These are phyloP conservation scores for Alnus glutinosa DNA, from an alignment of 306 rosid species.

Conservation along the genomic window DNA sequence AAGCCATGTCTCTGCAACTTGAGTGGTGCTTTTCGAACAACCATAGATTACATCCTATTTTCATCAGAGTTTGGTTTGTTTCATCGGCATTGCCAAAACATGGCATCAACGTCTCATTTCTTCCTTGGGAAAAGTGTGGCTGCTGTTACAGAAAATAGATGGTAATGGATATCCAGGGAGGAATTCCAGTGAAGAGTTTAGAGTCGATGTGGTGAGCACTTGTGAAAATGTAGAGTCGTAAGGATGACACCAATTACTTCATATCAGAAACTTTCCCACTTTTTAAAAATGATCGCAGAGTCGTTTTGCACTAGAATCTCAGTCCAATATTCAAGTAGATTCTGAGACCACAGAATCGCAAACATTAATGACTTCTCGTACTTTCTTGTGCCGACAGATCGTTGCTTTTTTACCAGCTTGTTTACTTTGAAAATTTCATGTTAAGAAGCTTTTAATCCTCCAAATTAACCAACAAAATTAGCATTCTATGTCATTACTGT, in stretches of 20 bases:
- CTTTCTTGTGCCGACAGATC: too few species aligned
- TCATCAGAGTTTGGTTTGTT: background rate
- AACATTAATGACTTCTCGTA: too few species aligned
- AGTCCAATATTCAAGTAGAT: background rate
- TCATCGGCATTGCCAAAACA: background rate
- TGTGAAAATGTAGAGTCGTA: background rate
- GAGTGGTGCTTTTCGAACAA: background rate
- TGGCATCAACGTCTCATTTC: background rate
- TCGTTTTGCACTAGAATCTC: background rate
- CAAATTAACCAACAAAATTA: too few species aligned
- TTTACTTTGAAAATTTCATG: too few species aligned
- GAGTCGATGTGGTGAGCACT: background rate
- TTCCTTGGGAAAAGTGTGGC: background rate
- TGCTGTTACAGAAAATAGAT: background rate
- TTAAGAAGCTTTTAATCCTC: too few species aligned
- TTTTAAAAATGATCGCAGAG: background rate
- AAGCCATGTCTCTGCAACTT: too few species aligned
- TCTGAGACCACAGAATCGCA: too few species aligned
- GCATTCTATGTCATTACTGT: too few species aligned
- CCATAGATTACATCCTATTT: background rate
- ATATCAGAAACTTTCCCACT: background rate
- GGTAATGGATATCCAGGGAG: background rate
- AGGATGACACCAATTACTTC: background rate
- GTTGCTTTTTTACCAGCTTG: too few species aligned
- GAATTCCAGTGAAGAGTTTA: background rate